Base-by-base conservation (phyloP, 2,329 filamentous ascomycete species). In the Colletotrichum salicis region DNA sequence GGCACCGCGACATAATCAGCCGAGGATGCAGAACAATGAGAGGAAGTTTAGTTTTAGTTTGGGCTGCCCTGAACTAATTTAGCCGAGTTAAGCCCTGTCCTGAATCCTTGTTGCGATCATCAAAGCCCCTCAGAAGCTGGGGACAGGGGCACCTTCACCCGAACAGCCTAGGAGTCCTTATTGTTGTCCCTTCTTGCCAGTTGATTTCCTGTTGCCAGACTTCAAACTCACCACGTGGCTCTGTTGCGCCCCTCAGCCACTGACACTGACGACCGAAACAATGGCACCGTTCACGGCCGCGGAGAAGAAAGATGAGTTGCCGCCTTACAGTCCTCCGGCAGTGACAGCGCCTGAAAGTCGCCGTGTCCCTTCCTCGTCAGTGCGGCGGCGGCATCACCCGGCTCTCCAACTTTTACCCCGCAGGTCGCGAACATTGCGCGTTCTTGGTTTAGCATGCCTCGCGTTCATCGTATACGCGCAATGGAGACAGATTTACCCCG, bases 401-500 rank as follows among this genome's bases (percentile, higher is more conserved):
- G 58, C 4, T 31, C 54, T 64, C 48, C 65, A 64, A 62, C 13
- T 59, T 51, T 11, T 64, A 57, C 70, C 66, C 63, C 69, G 59
- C 52, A 70, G 73, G 24, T 65, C 61, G 37, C 73, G 62, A 10
- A 57, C 59, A 8, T 52, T 67, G 22, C 74, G 74, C 61, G 76
- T 78, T 3, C 70, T 87, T 65, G 54, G 78, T 7, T 74, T 89
- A 6, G 82, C 83, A 10, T 87, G 83, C 73, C 79, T 90, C 33
- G 80, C 80, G 51, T 86, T 89, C 73, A 85, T 87, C 62, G 85
- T 81, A 33, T 84, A 84, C 67, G 82, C 85, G 0, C 86, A 87
- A 73, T 87, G 85, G 85, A 79, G 76, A 72, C 85, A 86, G 70
- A 74, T 86, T 6, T 24, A 58, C 5, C 29, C 33, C 27, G n/a